phyloP scores from a whole-genome alignment of 257 asterid species.

The Nicotiana undulata region DNA sequence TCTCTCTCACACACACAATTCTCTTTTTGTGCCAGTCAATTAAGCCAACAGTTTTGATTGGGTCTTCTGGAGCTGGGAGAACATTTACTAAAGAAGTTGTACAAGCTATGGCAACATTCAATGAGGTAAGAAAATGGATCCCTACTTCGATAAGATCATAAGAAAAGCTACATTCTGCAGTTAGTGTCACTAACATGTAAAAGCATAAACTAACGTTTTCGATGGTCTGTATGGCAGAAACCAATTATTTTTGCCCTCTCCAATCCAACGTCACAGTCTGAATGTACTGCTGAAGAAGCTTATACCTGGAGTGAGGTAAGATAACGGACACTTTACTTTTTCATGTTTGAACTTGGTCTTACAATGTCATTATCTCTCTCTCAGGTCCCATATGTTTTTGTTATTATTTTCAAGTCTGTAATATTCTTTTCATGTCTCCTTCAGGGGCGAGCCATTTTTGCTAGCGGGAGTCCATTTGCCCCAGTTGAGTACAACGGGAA shows the following conservation, averaged over 20 bases:
- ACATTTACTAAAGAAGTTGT: conserved; percentile 86
- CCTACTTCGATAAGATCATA: background rate
- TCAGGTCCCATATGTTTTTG: background rate
- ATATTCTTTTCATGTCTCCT: conserved; percentile 8
- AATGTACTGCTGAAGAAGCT: conserved; percentile 91
- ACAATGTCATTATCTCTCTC: background rate
- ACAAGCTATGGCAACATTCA: conserved; percentile 59
- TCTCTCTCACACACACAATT: background rate
- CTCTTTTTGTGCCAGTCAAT: conserved; percentile 47
- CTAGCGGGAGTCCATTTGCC: conserved; percentile 76
- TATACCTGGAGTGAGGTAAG: conserved; percentile 80
- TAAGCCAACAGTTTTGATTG: conserved; percentile 80
- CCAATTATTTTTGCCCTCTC: conserved; percentile 85
- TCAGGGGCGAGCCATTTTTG: conserved; percentile 73
- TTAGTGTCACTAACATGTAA: background rate
- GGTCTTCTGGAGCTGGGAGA: conserved; percentile 92
- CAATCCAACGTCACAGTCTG: conserved; percentile 93
- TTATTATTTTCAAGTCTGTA: background rate
- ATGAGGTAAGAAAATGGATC: conserved; percentile 38
- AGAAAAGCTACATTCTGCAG: background rate
- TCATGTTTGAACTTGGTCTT: background rate
- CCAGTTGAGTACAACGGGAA: conserved; percentile 55
- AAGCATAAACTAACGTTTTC: background rate
- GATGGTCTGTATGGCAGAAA: conserved; percentile 41
- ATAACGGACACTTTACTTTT: background rate